Base-by-base conservation (phyloP, 129 eudicot genomes). In the Sambucus nigra region DNA sequence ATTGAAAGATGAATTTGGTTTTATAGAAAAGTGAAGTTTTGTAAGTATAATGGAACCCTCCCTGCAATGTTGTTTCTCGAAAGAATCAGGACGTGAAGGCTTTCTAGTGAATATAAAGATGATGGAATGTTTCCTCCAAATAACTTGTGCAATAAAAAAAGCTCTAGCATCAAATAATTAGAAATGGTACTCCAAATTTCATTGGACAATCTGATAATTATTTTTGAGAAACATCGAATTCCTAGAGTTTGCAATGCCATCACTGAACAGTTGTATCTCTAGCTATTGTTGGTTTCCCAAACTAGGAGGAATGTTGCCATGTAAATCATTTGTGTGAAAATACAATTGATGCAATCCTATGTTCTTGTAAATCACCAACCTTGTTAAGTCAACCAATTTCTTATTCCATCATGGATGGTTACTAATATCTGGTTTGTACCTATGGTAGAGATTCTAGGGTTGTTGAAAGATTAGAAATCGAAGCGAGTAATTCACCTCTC, bases 1-100 rank as follows among this genome's bases (percentile, higher is more conserved):
- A 53, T 53, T 53, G 42, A 28, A 53, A 12, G 59, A 53, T 17
- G 29, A 7, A 1, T 53, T 31, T 5, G 29, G 24, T 15, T 27
- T 21, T 53, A 0, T 53, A 53, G 44, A 15, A 31, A 18, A 15
- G 24, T 15, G 38, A 53, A 15, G 21, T 16, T 29, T 24, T 53
- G 41, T 17, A 53, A n/a, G 42, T 53, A 53, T 9, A 15, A 1
- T 7, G 59, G 59, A 29, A 53, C n/a, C 16, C 16, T 8, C 24
- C 59, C 59, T 17, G 45, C 28, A 18, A 53, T 12, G 25, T 53
- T 29, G 25, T 53, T 53, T 24, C 25, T 27, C 5, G 59, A 29
- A 15, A 53, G 17, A 29, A 27, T 21, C 15, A 53, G 25, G 41
- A 9, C 25, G 2, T 53, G 20, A 16, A 53, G 42, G 15, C 59